Conservation (phyloP, 2,329 filamentous ascomycete species). For the Pestalotiopsis sp. region DNA sequence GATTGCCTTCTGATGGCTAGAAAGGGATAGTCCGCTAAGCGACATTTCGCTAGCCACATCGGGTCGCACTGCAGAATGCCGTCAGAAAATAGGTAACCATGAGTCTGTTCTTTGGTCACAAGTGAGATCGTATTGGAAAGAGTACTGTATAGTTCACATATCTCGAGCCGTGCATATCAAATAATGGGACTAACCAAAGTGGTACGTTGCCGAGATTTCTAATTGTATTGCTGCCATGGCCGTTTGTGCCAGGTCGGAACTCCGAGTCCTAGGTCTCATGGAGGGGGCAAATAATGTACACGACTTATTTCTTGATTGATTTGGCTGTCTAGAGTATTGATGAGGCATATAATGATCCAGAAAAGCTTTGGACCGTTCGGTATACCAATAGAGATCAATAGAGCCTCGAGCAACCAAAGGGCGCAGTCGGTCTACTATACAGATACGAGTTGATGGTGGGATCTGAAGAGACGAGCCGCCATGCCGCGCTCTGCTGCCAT, state of each 20-base stretch:
- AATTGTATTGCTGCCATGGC: too few relatives aligned
- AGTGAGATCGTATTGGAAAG: not conserved
- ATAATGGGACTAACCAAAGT: too few relatives aligned
- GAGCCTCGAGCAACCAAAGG: not conserved
- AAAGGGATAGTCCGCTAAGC: not conserved
- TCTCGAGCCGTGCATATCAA: too few relatives aligned
- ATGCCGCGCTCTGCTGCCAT: slow-evolving; percentile 1
- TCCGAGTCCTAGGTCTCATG: too few relatives aligned
- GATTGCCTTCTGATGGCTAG: not conserved
- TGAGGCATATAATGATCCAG: too few relatives aligned
- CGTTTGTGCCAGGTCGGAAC: too few relatives aligned
- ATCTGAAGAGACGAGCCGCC: not conserved
- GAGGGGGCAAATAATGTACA: too few relatives aligned
- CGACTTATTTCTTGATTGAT: too few relatives aligned
- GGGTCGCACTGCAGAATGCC: not conserved
- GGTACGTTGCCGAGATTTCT: too few relatives aligned
- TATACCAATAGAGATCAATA: too few relatives aligned
- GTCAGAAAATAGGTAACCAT: not conserved
- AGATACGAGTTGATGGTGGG: not conserved
- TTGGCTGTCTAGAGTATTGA: too few relatives aligned
- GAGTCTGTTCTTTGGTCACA: not conserved
- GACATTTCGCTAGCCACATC: not conserved
- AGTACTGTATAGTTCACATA: not conserved
- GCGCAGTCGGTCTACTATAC: not conserved
- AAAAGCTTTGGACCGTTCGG: too few relatives aligned